Base-by-base conservation (phyloP, 192 early-diverging fungal species). In the Coemansia pectinata region DNA sequence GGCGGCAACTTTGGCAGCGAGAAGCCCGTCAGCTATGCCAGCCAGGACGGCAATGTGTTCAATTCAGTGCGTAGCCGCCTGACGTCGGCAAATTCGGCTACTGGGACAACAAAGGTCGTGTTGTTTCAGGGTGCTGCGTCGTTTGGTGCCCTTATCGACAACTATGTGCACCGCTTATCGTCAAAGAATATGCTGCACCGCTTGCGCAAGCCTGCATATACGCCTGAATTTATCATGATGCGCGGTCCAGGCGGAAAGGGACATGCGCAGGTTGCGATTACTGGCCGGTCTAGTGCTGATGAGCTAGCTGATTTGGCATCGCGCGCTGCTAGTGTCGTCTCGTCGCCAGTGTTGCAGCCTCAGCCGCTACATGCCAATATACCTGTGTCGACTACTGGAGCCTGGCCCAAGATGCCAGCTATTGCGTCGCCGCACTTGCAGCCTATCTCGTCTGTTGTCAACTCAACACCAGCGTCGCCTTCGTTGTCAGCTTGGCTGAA, bases 191-290 rank as follows among this genome's bases (percentile, higher is more conserved):
- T 85, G 79, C 81, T 85, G 52, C 87, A 85, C 65, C 90, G 88
- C 66, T 65, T 91, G 73, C 84, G 84, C 33, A 86, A 85, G 41
- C 79, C 83, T 29, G 79, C 85, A n/a, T 88, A 90, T 23, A 89
- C 92, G 17, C 93, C 90, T 12, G 95, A 96, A 70, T 96, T 94
- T 85, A 89, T 96, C 47, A 94, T 95, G 91, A 96, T 96, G 95
- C 87, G 95, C 34, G 95, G 94, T 8, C 95, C 95, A 9, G 87
- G 90, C 19, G 92, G 92, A 17, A 95, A 92, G 77, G 94, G 93
- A 12, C 92, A 95, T 69, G 94, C 94, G 34, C 94, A 95, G 85
- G 90, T 91, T 40, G 74, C 67, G 5, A 81, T 85, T 61, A 81
- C 85, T 1, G 76, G 81, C 27, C 62, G 79, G 17, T 74, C 73